A percentile compares a stretch with the other conserved stretches of the same genome.
Evolutionary conservation across 306 rosid genomes (phyloP).

Genomic region (Delonix regia): DNA sequence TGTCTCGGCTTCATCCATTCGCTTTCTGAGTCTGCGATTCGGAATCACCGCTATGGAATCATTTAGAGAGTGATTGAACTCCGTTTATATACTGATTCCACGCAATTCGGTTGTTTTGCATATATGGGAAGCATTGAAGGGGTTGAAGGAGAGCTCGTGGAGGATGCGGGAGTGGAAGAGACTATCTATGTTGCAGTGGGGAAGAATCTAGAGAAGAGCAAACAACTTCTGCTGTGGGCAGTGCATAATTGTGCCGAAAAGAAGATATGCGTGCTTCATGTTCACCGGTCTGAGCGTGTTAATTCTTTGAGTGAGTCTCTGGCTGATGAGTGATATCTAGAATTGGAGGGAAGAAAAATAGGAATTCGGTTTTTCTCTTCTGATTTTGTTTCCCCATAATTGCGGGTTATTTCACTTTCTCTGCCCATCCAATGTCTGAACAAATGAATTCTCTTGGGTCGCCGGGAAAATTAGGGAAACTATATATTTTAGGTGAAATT

Average conservation of each 20-base stretch:
- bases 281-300: slow-evolving; percentile 44
- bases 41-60: background rate
- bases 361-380: background rate
- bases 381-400: background rate
- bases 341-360: background rate
- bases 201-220: slow-evolving; percentile 46
- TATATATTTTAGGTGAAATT: background rate
- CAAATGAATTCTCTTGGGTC: background rate
- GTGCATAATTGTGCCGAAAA: slow-evolving; percentile 55
- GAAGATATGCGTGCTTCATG: slow-evolving; percentile 71
- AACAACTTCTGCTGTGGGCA: slow-evolving; percentile 63
- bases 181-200: slow-evolving; percentile 85
- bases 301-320: slow-evolving; percentile 51
- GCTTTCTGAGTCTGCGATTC: slow-evolving; percentile 3
- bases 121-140: slow-evolving; percentile 65
- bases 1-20: background rate
- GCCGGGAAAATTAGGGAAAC: slow-evolving; percentile 8
- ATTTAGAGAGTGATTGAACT: background rate
- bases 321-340: background rate
- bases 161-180: slow-evolving; percentile 51
- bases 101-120: background rate
- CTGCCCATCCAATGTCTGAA: background rate
- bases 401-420: background rate
- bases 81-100: background rate
- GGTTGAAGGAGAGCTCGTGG: slow-evolving; percentile 35